A percentile compares a stretch with the other conserved stretches of the same genome.
Conservation (phyloP, 192 early-diverging fungal species). For the Funneliformis mosseae region DNA sequence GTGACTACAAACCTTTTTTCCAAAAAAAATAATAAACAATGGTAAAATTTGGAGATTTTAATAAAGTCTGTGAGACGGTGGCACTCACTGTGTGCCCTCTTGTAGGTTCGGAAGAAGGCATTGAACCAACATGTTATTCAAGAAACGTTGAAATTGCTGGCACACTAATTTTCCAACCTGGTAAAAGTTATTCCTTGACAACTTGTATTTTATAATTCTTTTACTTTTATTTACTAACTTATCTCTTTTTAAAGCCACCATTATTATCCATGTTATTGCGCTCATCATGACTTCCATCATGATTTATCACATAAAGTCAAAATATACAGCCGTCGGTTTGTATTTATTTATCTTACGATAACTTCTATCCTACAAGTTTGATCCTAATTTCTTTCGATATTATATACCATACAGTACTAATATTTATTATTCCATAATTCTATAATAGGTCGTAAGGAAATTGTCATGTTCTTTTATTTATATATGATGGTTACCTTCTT, state of each 20-base stretch:
- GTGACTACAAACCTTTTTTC: not conserved
- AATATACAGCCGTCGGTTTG: constrained; percentile 98
- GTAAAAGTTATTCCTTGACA: constrained; percentile 39
- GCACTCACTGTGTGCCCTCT: constrained; percentile 90
- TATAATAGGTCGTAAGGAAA: constrained; percentile 89
- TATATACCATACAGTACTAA: not conserved
- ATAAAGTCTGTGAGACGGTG: constrained; percentile 84
- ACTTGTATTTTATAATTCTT: not conserved
- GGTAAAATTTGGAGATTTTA: constrained; percentile 78
- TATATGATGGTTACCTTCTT: constrained; percentile 84
- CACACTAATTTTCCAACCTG: constrained; percentile 90
- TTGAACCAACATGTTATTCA: constrained; percentile 92
- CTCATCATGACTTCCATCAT: constrained; percentile 96
- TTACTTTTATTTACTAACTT: not conserved
- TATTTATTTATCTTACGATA: not conserved
- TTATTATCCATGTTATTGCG: constrained; percentile 92
- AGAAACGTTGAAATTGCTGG: constrained; percentile 89
- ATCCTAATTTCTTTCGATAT: not conserved
- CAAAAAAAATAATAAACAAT: constrained; percentile 10
- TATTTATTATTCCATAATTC: not conserved
- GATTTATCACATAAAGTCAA: constrained; percentile 97
- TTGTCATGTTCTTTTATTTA: constrained; percentile 98
- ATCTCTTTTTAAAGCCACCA: constrained; percentile 61
- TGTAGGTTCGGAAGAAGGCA: constrained; percentile 72
- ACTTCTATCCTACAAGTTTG: not conserved